phyloP scores from a whole-genome alignment of 2,329 filamentous ascomycete genomes.

The Chalaropsis ovoidea region DNA sequence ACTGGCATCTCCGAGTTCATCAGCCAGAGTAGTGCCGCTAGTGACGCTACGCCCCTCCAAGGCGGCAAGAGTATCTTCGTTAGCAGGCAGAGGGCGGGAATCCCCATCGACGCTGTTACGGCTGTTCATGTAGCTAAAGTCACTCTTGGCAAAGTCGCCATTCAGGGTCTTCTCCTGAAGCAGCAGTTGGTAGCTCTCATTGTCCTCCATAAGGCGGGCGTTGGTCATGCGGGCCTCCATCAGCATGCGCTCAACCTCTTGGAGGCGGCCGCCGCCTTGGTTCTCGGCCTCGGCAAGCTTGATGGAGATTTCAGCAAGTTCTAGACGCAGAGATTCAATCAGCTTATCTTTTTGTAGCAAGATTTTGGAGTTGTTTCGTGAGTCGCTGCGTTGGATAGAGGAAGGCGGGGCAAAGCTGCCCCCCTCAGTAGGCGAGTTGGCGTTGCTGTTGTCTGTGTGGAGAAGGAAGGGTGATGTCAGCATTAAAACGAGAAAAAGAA shows the following conservation, averaged over 20 bases:
- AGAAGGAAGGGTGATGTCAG: conserved; percentile 16
- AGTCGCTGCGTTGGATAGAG: conserved; percentile 77
- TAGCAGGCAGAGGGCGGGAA: conserved; percentile 33
- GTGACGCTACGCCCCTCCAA: conserved; percentile 46
- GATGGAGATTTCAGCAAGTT: conserved; percentile 89
- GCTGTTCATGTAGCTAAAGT: conserved; percentile 55
- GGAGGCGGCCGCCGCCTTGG: conserved; percentile 73
- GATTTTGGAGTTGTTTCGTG: conserved; percentile 77
- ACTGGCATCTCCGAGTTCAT: conserved; percentile 67
- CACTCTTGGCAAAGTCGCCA: conserved; percentile 75
- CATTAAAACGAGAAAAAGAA: neutral
- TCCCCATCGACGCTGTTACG: conserved; percentile 28
- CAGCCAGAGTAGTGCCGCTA: conserved; percentile 46
- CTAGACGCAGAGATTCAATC: conserved; percentile 82
- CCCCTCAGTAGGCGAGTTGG: conserved; percentile 58
- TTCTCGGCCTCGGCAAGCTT: conserved; percentile 93
- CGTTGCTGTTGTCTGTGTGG: conserved; percentile 34
- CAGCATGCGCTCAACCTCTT: conserved; percentile 80
- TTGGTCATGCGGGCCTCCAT: conserved; percentile 94
- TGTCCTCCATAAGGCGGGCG: conserved; percentile 92
- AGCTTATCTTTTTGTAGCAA: conserved; percentile 92
- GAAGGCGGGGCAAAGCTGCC: conserved; percentile 74
- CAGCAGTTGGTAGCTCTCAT: conserved; percentile 93
- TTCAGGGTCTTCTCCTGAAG: conserved; percentile 92
- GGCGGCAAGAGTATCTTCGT: conserved; percentile 54